Conservation (phyloP, 2,329 filamentous ascomycete species). For the Cordyceps javanica region DNA sequence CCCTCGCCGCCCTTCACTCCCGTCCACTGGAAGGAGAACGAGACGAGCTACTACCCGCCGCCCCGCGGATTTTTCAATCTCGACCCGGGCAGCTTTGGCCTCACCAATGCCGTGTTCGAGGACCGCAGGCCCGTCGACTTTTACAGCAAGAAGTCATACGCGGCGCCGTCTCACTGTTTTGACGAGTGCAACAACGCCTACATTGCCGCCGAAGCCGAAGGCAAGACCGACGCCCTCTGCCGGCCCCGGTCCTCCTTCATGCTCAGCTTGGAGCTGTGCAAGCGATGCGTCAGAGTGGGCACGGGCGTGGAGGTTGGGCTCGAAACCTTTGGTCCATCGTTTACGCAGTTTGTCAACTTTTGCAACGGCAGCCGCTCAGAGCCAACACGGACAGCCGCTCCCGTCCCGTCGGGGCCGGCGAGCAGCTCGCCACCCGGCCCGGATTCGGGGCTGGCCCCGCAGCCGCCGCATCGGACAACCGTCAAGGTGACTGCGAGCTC, state of each 20-base stretch:
- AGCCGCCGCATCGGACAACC: conserved; percentile 19
- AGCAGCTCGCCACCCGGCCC: conserved; percentile 13
- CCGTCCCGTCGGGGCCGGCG: background rate
- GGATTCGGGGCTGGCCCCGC: conserved; percentile 21
- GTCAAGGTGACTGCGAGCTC: conserved; percentile 21
- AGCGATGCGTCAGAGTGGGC: conserved; percentile 32
- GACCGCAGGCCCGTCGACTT: background rate
- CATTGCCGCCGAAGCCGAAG: conserved; percentile 38
- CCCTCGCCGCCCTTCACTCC: conserved; percentile 30
- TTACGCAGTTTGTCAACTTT: conserved; percentile 40
- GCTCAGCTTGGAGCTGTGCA: conserved; percentile 31
- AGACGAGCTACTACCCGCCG: conserved; percentile 51
- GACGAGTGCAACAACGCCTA: conserved; percentile 44
- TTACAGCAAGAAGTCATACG: no score
- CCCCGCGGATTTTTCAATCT: conserved; percentile 56
- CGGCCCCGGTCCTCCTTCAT: conserved; percentile 34
- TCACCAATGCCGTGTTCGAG: conserved; percentile 57
- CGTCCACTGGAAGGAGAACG: conserved; percentile 37
- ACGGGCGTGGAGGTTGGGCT: background rate
- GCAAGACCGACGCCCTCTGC: conserved; percentile 45
- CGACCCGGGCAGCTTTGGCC: conserved; percentile 53
- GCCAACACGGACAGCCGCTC: background rate
- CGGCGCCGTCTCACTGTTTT: conserved; percentile 44
- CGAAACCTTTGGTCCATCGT: conserved; percentile 31
- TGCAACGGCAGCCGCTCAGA: conserved; percentile 30